These are phyloP conservation scores for Edaphochlamys debaryana DNA, from an alignment of 139 green algal genomes.

Conservation along the genomic window DNA sequence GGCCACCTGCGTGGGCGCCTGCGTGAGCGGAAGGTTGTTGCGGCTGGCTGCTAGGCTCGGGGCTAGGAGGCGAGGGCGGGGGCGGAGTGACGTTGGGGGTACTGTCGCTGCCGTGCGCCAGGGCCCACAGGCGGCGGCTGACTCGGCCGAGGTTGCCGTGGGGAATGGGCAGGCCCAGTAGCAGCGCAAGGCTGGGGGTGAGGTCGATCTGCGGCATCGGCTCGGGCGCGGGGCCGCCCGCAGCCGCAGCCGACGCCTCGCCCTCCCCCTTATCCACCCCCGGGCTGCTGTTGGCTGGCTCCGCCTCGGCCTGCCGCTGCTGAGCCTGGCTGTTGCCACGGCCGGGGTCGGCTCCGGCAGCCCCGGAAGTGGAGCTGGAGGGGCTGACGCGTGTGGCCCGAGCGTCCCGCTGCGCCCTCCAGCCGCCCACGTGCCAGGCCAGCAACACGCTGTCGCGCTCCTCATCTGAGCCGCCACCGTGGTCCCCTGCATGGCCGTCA, in stretches of 20 bases:
- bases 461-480: slow-evolving; percentile 89
- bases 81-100: too few species aligned
- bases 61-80: too few species aligned
- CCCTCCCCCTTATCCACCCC: too few species aligned
- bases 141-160: slow-evolving; percentile 85
- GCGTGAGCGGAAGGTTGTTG: too few species aligned
- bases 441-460: slow-evolving; percentile 84
- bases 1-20: too few species aligned
- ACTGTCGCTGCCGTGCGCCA: too few species aligned
- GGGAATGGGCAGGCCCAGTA: slow-evolving; percentile 88
- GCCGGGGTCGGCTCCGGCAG: too few species aligned
- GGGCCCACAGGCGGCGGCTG: slow-evolving; percentile 63
- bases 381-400: too few species aligned
- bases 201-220: slow-evolving; percentile 90
- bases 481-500: slow-evolving; percentile 80
- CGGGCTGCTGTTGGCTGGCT: background rate
- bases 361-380: too few species aligned
- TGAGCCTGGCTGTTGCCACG: too few species aligned
- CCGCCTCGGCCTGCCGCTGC: background rate
- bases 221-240: background rate
- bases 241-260: too few species aligned
- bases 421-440: slow-evolving; percentile 65
- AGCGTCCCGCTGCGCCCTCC: background rate
- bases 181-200: slow-evolving; percentile 78
- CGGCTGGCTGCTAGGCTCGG: too few species aligned